phyloP scores from a whole-genome alignment of 208 protist genomes.

The Porcisia deanei region DNA sequence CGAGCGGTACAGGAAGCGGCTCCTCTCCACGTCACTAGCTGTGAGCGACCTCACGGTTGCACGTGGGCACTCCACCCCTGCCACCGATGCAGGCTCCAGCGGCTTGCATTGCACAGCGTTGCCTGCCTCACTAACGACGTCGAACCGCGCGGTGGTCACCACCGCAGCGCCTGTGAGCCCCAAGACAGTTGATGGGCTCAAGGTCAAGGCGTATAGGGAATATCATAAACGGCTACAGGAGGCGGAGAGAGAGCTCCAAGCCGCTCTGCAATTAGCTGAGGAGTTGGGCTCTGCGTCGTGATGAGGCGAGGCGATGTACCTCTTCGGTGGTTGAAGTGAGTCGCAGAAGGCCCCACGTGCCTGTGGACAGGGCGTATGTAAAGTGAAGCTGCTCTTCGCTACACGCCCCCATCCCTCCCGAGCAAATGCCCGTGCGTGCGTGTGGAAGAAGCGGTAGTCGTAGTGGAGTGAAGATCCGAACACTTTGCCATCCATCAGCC shows the following conservation, averaged over 20 bases:
- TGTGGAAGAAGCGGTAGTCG: not conserved
- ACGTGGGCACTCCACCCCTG: not conserved
- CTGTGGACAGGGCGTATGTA: not conserved
- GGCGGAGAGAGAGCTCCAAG: constrained; percentile 27
- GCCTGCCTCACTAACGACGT: not conserved
- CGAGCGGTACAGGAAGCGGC: constrained; percentile 25
- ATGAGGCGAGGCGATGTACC: not conserved
- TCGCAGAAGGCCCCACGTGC: not conserved
- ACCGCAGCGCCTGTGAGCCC: not conserved
- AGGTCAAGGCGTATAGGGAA: constrained; percentile 29
- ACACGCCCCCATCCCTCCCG: not conserved
- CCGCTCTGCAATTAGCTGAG: constrained; percentile 19
- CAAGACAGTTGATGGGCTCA: constrained; percentile 20
- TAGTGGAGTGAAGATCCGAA: not conserved
- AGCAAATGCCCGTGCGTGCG: not conserved
- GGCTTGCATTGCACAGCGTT: not conserved
- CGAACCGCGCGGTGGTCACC: not conserved
- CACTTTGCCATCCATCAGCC: not conserved
- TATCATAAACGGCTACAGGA: constrained; percentile 30
- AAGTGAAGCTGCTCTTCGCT: not conserved
- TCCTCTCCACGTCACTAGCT: not conserved
- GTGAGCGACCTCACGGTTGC: not conserved
- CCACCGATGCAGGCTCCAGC: not conserved
- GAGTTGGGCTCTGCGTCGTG: constrained; percentile 10
- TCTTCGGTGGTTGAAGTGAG: not conserved